Percentiles rank a stretch among this genome's conserved stretches.
phyloP scores from a whole-genome alignment of 352 stramenopile species.

The Globisporangium camurandrum region DNA sequence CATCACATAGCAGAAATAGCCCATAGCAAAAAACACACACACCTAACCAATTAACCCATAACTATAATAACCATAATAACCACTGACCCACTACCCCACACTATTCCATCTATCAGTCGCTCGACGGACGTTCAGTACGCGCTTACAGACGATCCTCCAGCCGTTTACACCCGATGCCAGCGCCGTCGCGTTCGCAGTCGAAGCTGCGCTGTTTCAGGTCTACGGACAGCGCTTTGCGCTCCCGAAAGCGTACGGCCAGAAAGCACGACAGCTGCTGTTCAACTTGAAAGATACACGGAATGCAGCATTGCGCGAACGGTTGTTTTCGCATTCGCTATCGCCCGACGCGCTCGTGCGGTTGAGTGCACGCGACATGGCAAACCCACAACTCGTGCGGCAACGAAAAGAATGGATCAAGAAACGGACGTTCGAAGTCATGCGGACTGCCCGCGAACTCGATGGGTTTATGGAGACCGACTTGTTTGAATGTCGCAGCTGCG shows the following conservation, averaged over 20 bases:
- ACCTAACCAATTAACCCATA: no score
- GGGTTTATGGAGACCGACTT: slow-evolving; percentile 70
- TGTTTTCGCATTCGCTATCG: slow-evolving; percentile 51
- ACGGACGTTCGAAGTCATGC: slow-evolving; percentile 78
- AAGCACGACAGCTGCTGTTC: slow-evolving; percentile 74
- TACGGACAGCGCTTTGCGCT: slow-evolving; percentile 61
- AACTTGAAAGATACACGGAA: slow-evolving; percentile 78
- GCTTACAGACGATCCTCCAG: slow-evolving; percentile 45
- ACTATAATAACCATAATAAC: neutral
- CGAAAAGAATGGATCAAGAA: slow-evolving; percentile 84
- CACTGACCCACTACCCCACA: neutral
- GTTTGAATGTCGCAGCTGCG: slow-evolving; percentile 78
- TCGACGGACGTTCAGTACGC: slow-evolving; percentile 47
- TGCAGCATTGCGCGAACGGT: slow-evolving; percentile 45
- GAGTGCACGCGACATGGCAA: slow-evolving; percentile 78
- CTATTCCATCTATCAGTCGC: slow-evolving; percentile 22
- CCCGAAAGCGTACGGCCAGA: slow-evolving; percentile 73
- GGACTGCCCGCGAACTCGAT: slow-evolving; percentile 48
- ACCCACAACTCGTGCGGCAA: slow-evolving; percentile 71
- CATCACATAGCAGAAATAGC: no score
- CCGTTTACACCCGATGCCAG: slow-evolving; percentile 38
- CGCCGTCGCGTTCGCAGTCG: slow-evolving; percentile 44
- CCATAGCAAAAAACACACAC: no score
- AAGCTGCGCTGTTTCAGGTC: slow-evolving; percentile 43
- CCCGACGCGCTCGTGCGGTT: slow-evolving; percentile 61